Evolutionary conservation across 2,329 filamentous ascomycete species (phyloP).

Genomic region (Microdochium trichocladiopsis): DNA sequence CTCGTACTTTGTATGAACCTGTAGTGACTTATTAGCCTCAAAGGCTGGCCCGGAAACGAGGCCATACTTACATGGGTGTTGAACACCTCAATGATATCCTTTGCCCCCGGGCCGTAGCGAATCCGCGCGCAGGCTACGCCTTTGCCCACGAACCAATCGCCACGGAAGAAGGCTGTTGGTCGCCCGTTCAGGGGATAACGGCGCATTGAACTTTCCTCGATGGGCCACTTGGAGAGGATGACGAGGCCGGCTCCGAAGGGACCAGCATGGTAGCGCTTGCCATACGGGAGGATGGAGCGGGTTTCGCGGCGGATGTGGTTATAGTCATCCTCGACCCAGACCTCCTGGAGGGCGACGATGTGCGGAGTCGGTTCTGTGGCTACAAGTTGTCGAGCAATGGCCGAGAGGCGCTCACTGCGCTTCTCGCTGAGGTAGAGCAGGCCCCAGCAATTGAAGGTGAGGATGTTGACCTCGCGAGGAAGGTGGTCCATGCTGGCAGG

Average conservation of each 20-base stretch:
- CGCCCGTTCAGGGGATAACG: slow-evolving; percentile 87
- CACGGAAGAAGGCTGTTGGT: slow-evolving; percentile 87
- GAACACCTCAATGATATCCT: slow-evolving; percentile 79
- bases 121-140: slow-evolving; percentile 82
- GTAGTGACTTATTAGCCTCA: background rate
- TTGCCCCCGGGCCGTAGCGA: slow-evolving; percentile 54
- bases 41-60: background rate
- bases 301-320: slow-evolving; percentile 68
- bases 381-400: slow-evolving; percentile 79
- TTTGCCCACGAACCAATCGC: slow-evolving; percentile 96
- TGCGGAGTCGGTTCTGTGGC: slow-evolving; percentile 61
- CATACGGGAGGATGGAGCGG: slow-evolving; percentile 70
- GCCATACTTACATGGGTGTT: slow-evolving; percentile 66
- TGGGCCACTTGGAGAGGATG: slow-evolving; percentile 87
- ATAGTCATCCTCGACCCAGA: slow-evolving; percentile 85
- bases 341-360: slow-evolving; percentile 92
- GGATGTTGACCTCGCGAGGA: slow-evolving; percentile 62
- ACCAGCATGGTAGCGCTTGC: slow-evolving; percentile 87
- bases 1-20: slow-evolving; percentile 82
- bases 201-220: slow-evolving; percentile 82
- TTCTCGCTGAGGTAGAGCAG: slow-evolving; percentile 79
- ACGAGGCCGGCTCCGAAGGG: slow-evolving; percentile 85
- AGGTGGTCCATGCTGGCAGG: slow-evolving; percentile 17
- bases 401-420: slow-evolving; percentile 67
- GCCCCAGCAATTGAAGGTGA: slow-evolving; percentile 96